phyloP scores from a whole-genome alignment of 208 protist genomes.

The Angomonas ambiguus region DNA sequence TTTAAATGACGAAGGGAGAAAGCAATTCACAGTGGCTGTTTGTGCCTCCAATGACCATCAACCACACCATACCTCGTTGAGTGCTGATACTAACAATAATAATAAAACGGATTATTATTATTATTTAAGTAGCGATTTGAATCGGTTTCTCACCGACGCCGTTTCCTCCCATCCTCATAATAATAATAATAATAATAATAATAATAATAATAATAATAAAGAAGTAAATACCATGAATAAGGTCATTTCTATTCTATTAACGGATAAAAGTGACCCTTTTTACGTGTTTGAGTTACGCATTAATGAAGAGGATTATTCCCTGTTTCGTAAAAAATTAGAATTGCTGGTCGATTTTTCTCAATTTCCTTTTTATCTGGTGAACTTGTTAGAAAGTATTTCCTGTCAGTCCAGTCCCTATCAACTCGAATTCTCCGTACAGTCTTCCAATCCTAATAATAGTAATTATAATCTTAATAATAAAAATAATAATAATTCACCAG shows the following conservation, averaged over 20 bases:
- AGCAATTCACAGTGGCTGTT: slow-evolving; percentile 30
- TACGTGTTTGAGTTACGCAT: slow-evolving; percentile 82
- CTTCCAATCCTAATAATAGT: slow-evolving; percentile 5
- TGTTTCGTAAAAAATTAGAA: slow-evolving; percentile 73
- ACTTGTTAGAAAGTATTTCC: slow-evolving; percentile 51
- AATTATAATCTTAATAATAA: not conserved
- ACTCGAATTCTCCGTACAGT: slow-evolving; percentile 33
- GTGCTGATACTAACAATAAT: no score
- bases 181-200: no score
- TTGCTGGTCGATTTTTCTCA: slow-evolving; percentile 77
- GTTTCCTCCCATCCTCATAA: no score
- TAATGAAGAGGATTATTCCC: slow-evolving; percentile 79
- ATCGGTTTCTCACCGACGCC: no score
- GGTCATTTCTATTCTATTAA: slow-evolving; percentile 56
- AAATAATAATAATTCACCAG: not conserved
- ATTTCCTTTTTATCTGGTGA: slow-evolving; percentile 76
- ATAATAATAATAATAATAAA: no score
- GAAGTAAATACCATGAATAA: no score
- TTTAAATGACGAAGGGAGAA: slow-evolving; percentile 35
- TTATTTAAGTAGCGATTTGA: no score
- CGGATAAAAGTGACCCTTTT: slow-evolving; percentile 75
- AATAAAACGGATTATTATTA: no score
- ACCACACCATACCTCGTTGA: no score
- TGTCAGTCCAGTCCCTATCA: slow-evolving; percentile 39
- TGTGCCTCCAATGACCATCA: slow-evolving; percentile 12